Conservation (phyloP, 768 basidiomycete genomes). For the Suillus hirtellus region DNA sequence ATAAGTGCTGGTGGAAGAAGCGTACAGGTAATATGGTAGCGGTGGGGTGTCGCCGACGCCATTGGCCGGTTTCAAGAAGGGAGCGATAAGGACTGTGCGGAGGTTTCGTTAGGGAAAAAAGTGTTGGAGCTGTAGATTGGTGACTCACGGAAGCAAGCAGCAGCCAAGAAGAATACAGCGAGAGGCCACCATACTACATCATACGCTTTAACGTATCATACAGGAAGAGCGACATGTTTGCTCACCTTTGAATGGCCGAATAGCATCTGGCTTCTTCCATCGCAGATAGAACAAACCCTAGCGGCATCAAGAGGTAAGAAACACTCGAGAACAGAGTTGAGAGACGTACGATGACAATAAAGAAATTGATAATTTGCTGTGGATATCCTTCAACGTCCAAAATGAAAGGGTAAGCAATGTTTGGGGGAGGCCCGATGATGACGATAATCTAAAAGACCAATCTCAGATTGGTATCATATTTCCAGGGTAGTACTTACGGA, state of each 20-base stretch:
- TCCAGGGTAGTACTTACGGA: no score
- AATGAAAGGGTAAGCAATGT: no score
- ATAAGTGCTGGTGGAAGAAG: neutral
- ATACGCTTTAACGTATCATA: neutral
- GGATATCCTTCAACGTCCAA: no score
- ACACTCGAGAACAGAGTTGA: no score
- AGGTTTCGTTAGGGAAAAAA: neutral
- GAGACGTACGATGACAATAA: no score
- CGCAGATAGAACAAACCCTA: no score
- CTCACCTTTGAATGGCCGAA: conserved; percentile 54
- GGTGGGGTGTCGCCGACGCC: conserved; percentile 60
- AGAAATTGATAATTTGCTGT: no score
- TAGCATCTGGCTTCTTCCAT: conserved; percentile 39
- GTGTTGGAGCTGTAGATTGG: neutral
- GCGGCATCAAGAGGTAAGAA: no score
- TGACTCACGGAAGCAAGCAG: conserved; percentile 49
- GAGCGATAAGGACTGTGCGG: conserved; percentile 51
- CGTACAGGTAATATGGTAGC: conserved; percentile 55
- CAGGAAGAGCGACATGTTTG: neutral
- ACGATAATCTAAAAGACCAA: no score
- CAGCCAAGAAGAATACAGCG: conserved; percentile 54
- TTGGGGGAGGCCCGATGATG: no score
- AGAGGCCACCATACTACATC: conserved; percentile 53
- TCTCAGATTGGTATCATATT: no score
- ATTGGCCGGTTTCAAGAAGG: conserved; percentile 55